Percentiles rank a stretch among this genome's conserved stretches.
These are phyloP conservation scores for Tilletiaria anomala DNA, from an alignment of 1,284 basidiomycete species.

Conservation along the genomic window DNA sequence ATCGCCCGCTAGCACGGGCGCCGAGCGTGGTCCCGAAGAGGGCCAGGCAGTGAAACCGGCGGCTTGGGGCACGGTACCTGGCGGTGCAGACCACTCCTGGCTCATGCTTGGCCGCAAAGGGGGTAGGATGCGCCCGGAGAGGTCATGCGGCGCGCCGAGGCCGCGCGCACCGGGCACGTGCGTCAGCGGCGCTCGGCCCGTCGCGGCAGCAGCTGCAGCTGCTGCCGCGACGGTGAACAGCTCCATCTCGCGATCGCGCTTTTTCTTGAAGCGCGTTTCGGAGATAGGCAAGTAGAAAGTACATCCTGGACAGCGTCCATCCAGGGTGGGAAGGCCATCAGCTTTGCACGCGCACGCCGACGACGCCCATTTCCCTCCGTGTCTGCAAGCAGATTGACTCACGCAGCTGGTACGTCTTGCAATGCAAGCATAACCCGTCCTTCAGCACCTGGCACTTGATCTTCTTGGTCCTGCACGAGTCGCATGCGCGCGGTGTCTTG, in stretches of 20 bases:
- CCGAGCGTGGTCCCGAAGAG: too few relatives aligned
- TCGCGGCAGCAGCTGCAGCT: slow-evolving; percentile 13
- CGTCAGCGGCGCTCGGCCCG: not conserved
- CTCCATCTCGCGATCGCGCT: slow-evolving; percentile 50
- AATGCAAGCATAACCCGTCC: slow-evolving; percentile 22
- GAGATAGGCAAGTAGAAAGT: slow-evolving; percentile 88
- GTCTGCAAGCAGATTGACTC: not conserved
- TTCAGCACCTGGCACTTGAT: slow-evolving; percentile 49
- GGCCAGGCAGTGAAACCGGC: too few relatives aligned
- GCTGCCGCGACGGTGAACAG: slow-evolving; percentile 48
- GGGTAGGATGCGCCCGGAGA: too few relatives aligned
- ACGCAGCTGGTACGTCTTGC: slow-evolving; percentile 22
- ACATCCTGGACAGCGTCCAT: slow-evolving; percentile 8
- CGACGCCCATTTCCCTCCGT: not conserved
- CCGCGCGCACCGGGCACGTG: too few relatives aligned
- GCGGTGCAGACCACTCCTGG: too few relatives aligned
- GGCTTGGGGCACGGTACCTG: too few relatives aligned
- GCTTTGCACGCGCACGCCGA: not conserved
- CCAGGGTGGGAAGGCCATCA: not conserved
- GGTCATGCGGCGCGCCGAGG: too few relatives aligned
- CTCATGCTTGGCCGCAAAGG: too few relatives aligned
- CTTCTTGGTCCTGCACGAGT: slow-evolving; percentile 82
- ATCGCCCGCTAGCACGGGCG: too few relatives aligned
- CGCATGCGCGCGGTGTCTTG: slow-evolving; percentile 78
- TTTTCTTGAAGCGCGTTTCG: slow-evolving; percentile 95